phyloP scores from a whole-genome alignment of 805 yeast genomes.

The Candida boleticola region DNA sequence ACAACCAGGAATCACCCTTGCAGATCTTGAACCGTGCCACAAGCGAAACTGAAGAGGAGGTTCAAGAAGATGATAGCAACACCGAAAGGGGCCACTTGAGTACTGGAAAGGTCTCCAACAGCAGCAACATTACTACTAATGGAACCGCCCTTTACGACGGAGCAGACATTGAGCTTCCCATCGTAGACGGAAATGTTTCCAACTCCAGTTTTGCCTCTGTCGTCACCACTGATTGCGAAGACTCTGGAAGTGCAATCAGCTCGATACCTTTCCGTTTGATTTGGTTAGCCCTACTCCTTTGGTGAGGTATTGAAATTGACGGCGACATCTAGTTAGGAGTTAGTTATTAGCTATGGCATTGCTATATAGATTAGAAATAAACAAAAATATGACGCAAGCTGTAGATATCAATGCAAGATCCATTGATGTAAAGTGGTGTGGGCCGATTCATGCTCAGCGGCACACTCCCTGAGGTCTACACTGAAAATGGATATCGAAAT shows the following conservation, averaged over 20 bases:
- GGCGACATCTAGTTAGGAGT: no score
- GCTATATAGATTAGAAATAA: no score
- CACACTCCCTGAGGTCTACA: no score
- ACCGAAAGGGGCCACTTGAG: neutral
- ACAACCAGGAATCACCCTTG: neutral
- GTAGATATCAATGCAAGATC: no score
- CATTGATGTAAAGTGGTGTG: no score
- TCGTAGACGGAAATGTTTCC: neutral
- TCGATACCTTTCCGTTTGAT: neutral
- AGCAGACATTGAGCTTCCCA: neutral
- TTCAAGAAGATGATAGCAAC: neutral
- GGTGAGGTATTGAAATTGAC: no score
- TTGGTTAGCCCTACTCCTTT: neutral
- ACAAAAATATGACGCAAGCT: no score
- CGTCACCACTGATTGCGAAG: slow-evolving; percentile 4
- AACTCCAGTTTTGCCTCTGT: slow-evolving; percentile 2
- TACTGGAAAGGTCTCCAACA: no score
- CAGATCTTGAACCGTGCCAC: neutral
- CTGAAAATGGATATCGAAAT: no score
- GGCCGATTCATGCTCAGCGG: no score
- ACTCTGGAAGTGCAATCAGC: neutral
- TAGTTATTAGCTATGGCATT: no score
- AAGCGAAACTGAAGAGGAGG: neutral
- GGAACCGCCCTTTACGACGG: slow-evolving; percentile 1
- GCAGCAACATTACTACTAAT: neutral